Base-by-base conservation (phyloP, 2,329 filamentous ascomycete genomes). In the Talaromyces sp. region DNA sequence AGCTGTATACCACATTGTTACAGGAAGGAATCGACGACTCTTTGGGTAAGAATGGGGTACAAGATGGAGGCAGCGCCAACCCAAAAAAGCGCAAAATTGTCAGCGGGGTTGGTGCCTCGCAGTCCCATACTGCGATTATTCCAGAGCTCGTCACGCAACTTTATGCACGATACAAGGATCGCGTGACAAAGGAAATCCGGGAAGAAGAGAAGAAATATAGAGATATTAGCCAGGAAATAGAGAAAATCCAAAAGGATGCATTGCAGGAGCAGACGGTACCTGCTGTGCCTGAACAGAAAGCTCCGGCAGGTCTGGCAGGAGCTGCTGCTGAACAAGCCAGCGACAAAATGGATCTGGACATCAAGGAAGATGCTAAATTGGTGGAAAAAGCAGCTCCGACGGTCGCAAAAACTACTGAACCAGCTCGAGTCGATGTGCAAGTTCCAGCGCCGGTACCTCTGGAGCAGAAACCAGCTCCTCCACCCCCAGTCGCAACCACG, bases 51-150 rank as follows among this genome's bases (percentile, higher is more conserved):
- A 77, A 76, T 66, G 72, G 71, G 19, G 66, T 71, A 27, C 64
- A 70, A 31, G 75, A 78, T 25, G 69, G 64, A 35, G 63, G 69
- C 37, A 70, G 69, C 47, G 59, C 73, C 52, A 85, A 83, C 63
- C 85, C 87, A 10, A 88, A 85, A 76, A 95, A 93, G 81, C 87
- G 91, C 71, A 96, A 94, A 80, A 83, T 90, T 43, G 84, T 86
- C 35, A 88, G 84, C 66, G 47, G 43, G 6, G 79, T 92, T 33
- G 84, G 86, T 68, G 90, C 93, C 68, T 87, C 87, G 3, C 82
- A 85, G 63, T 83, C 88, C 68, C 87, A 92, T 75, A 77, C 85
- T 33, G 86, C 90, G 59, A 87, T 90, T 68, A 82, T 96, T 1
- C 90, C 90, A 1, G 80, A 84, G 33, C 79, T 97, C 52, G 85